Evolutionary conservation across 1,284 basidiomycete genomes (phyloP).

Genomic region (Rhodotorula sp.): DNA sequence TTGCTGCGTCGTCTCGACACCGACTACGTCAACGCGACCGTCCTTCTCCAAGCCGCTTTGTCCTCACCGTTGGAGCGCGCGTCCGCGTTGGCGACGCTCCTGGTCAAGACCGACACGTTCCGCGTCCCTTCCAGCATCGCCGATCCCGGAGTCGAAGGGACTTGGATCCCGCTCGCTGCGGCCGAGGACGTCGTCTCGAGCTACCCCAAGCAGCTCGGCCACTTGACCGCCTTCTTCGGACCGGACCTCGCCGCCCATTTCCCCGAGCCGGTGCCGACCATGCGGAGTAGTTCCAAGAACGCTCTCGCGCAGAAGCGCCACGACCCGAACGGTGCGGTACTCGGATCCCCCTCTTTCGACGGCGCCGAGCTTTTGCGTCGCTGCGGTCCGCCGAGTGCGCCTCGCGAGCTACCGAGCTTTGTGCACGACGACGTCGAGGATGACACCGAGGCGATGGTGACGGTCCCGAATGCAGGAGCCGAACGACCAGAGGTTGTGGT

Average conservation of each 20-base stretch:
- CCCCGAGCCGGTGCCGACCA: constrained; percentile 25
- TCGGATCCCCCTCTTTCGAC: constrained; percentile 12
- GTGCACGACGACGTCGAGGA: neutral
- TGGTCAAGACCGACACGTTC: constrained; percentile 17
- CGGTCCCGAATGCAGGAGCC: neutral
- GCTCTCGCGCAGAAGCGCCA: neutral
- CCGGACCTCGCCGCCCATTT: constrained; percentile 22
- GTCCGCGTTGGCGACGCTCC: constrained; percentile 9
- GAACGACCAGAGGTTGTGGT: neutral
- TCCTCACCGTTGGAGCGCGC: constrained; percentile 12
- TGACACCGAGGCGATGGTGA: neutral
- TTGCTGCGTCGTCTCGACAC: constrained; percentile 26
- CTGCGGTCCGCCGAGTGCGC: constrained; percentile 1
- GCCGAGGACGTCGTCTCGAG: constrained; percentile 11
- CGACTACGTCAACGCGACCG: constrained; percentile 27
- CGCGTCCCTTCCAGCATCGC: neutral
- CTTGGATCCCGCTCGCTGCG: constrained; percentile 13
- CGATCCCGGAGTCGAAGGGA: constrained; percentile 6
- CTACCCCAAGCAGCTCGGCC: constrained; percentile 5
- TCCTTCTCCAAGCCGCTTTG: constrained; percentile 11
- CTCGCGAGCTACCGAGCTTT: neutral
- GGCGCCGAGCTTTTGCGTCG: constrained; percentile 14
- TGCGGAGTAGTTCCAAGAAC: constrained; percentile 2
- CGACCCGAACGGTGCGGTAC: constrained; percentile 2
- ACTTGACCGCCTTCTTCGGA: constrained; percentile 20